Conservation (phyloP, 495 filamentous ascomycete species). For the Lophiotrema nucula region DNA sequence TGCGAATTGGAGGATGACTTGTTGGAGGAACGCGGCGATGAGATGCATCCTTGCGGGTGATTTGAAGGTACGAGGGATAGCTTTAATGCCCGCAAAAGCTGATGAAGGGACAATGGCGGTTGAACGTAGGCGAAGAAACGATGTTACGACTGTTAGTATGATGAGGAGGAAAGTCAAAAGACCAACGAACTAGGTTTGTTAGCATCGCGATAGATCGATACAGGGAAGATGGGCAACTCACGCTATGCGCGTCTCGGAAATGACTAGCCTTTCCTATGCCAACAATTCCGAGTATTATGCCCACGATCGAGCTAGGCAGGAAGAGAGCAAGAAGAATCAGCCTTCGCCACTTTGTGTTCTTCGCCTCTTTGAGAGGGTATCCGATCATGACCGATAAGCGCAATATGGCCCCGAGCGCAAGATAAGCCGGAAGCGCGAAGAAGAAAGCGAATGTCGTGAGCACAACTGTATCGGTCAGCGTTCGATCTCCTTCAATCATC, state of each 20-base stretch:
- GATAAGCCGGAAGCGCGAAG: slow-evolving; percentile 12
- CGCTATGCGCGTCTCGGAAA: slow-evolving; percentile 6
- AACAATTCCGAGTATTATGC: slow-evolving; percentile 7
- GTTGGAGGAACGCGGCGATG: neutral
- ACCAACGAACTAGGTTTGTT: slow-evolving; percentile 10
- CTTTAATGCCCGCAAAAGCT: neutral
- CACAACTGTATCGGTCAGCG: neutral
- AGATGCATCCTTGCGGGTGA: neutral
- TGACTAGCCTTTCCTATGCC: slow-evolving; percentile 7
- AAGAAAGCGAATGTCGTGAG: slow-evolving; percentile 12
- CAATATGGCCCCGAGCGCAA: slow-evolving; percentile 8
- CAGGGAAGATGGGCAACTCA: neutral
- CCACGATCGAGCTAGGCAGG: neutral
- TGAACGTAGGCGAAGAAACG: slow-evolving; percentile 2
- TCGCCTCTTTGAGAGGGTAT: neutral
- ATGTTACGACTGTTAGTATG: neutral
- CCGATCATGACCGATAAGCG: slow-evolving; percentile 4
- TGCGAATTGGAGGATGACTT: slow-evolving; percentile 2
- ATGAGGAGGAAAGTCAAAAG: slow-evolving; percentile 6
- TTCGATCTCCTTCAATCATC: neutral
- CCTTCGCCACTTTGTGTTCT: slow-evolving; percentile 16
- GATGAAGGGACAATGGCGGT: neutral
- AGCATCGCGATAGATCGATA: neutral
- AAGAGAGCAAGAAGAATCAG: slow-evolving; percentile 2
- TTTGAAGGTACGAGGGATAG: neutral